Evolutionary conservation across 208 protist species (phyloP), one percentile per base, ranked within the genome.

Genomic region (Acanthamoeba polyphaga): DNA sequence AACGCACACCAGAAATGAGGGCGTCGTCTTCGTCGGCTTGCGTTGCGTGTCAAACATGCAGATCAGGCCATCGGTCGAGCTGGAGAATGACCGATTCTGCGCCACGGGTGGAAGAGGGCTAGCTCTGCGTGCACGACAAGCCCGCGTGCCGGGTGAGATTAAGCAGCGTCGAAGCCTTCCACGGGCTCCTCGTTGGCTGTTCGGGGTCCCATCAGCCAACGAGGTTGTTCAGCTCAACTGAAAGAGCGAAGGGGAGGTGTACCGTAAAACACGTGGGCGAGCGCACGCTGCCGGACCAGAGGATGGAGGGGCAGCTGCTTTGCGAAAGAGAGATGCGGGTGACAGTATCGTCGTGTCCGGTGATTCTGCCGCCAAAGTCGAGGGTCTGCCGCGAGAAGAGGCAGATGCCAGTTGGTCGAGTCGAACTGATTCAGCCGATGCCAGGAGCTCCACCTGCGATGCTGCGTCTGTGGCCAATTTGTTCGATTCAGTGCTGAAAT

Each of bases 361-460:
- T 89, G 51, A 66, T 55, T 10, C 82, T 38, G n/a, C 82, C 82
- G 24, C 46, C 51, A 13, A 89, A 55, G n/a, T 89, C 82, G 24
- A 89, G 82, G 17, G 82, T 89, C 82, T 89, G 82, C 49, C 51
- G 46, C 51, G 82, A 32, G 82, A 89, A 89, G 15, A 89, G 29
- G 82, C 82, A 55, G 82, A 89, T 89, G 82, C 82, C 82, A n/a
- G 55, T 66, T 66, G 82, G 82, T 66, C 3, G 82, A 89, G 43
- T 49, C n/a, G n/a, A n/a, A n/a, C n/a, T 34, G 34, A 34, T 1
- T 88, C 82, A 10, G 49, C 82, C 7, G 82, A 55, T 55, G 82
- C 82, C 34, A 89, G n/a, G 34, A 89, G 9, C 82, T 66, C 72
- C 1, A 80, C 72, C 34, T 22, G 72, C 27, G 29, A 10, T 27